These are phyloP conservation scores for Teunomyces atbi DNA, from an alignment of 805 yeast species.

Conservation along the genomic window DNA sequence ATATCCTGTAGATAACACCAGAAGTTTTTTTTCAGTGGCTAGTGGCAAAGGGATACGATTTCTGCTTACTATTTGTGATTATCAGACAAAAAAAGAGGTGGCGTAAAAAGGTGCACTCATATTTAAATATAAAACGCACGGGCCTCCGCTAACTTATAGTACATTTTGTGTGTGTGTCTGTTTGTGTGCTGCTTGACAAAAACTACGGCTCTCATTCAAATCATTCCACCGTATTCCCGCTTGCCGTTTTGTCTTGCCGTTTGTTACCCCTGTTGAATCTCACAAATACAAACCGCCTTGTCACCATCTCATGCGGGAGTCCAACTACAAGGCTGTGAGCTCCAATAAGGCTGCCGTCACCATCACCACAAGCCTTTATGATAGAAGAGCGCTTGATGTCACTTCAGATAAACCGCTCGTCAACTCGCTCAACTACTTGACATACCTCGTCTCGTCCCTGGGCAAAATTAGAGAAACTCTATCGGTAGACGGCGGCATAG, in stretches of 20 bases:
- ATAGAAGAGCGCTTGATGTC: conserved; percentile 88
- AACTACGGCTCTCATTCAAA: no score
- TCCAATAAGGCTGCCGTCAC: conserved; percentile 90
- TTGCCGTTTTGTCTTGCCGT: neutral
- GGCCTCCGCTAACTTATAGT: no score
- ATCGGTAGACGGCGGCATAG: conserved; percentile 87
- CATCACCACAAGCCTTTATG: conserved; percentile 85
- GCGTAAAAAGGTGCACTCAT: neutral
- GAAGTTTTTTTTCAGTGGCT: neutral
- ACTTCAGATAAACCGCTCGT: conserved; percentile 87
- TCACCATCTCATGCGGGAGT: conserved; percentile 69
- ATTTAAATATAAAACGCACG: no score
- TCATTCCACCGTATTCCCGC: no score
- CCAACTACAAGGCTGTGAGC: conserved; percentile 75
- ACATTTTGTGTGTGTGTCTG: no score
- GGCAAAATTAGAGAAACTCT: conserved; percentile 89
- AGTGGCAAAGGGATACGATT: conserved; percentile 4
- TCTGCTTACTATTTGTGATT: neutral
- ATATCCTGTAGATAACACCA: neutral
- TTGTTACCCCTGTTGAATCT: neutral
- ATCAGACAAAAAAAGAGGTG: neutral
- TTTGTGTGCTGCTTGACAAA: no score
- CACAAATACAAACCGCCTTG: neutral
- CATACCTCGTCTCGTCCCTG: conserved; percentile 81
- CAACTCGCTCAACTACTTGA: conserved; percentile 85